These are phyloP conservation scores for Withania somnifera DNA, from an alignment of 305 asterid species.

Conservation along the genomic window DNA sequence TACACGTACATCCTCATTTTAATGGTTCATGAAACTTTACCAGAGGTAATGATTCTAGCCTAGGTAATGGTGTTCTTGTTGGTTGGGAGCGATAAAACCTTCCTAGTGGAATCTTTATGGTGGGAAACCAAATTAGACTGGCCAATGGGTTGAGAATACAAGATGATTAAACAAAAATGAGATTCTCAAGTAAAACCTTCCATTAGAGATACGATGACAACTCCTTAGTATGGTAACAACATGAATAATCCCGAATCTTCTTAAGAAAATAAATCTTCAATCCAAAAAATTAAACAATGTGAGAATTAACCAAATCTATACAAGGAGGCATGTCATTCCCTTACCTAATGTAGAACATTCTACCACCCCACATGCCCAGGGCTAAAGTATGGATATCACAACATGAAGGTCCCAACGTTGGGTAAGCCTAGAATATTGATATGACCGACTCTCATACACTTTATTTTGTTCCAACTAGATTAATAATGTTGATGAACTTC, in stretches of 20 bases:
- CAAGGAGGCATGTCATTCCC: neutral
- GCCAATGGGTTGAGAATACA: neutral
- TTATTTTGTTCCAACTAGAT: neutral
- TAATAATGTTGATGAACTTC: neutral
- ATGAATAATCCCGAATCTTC: neutral
- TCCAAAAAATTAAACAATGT: neutral
- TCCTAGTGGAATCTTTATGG: neutral
- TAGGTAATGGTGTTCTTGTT: neutral
- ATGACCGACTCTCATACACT: neutral
- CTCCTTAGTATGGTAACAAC: neutral
- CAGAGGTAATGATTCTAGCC: neutral
- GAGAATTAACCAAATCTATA: neutral
- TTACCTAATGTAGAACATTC: neutral
- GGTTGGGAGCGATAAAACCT: neutral
- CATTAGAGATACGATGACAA: neutral
- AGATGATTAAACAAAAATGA: neutral
- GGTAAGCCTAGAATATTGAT: neutral
- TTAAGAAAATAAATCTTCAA: neutral
- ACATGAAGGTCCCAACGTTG: neutral
- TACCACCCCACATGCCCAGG: neutral
- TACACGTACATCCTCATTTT: neutral
- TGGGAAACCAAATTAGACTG: neutral
- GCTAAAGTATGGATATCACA: neutral
- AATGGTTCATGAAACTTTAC: neutral
- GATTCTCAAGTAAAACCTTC: neutral